A percentile compares a stretch with the other conserved stretches of the same genome.
phyloP scores from a whole-genome alignment of 805 yeast genomes.

The Metschnikowia borealis region DNA sequence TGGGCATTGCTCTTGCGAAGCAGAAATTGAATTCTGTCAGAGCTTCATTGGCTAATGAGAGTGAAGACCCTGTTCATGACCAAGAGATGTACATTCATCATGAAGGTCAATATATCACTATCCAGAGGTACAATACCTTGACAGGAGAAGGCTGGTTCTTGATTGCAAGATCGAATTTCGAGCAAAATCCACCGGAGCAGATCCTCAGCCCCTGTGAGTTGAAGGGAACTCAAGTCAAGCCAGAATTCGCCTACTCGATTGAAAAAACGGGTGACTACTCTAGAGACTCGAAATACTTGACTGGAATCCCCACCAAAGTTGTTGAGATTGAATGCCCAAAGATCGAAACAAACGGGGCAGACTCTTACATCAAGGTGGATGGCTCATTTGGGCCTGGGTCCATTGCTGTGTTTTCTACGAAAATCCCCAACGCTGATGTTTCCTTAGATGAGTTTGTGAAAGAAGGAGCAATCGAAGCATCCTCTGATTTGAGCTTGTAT shows the following conservation, averaged over 20 bases:
- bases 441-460: conserved; percentile 64
- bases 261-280: conserved; percentile 48
- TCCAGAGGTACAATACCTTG: conserved; percentile 78
- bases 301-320: conserved; percentile 65
- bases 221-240: conserved; percentile 56
- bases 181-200: conserved; percentile 43
- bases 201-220: conserved; percentile 53
- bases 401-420: conserved; percentile 76
- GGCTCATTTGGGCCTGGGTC: conserved; percentile 81
- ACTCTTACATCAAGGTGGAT: conserved; percentile 56
- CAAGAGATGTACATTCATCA: conserved; percentile 94
- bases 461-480: conserved; percentile 73
- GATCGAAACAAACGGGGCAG: conserved; percentile 42
- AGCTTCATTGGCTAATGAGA: conserved; percentile 49
- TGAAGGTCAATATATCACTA: conserved; percentile 86
- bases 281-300: conserved; percentile 40
- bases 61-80: conserved; percentile 49
- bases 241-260: conserved; percentile 56
- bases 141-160: conserved; percentile 87
- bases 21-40: conserved; percentile 55
- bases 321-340: conserved; percentile 48
- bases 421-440: conserved; percentile 60
- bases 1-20: conserved; percentile 81
- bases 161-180: conserved; percentile 81
- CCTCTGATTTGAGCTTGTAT: conserved; percentile 53